These are phyloP conservation scores for Lachancea quebecensis DNA, from an alignment of 805 yeast species.

Conservation along the genomic window DNA sequence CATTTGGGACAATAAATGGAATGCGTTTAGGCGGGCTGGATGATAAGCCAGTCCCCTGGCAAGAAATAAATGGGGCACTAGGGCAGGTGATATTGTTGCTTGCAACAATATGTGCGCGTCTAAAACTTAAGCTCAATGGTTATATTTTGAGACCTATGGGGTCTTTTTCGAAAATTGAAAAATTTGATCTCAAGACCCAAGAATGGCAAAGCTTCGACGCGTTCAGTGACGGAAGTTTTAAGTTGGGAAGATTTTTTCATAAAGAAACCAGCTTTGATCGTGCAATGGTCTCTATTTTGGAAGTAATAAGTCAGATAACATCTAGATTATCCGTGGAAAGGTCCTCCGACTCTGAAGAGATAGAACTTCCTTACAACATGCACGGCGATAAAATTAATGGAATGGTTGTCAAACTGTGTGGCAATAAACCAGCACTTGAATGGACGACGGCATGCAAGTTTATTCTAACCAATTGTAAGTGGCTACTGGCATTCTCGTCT, in stretches of 20 bases:
- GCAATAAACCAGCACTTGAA: constrained; percentile 56
- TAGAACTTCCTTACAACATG: constrained; percentile 71
- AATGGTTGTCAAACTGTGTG: constrained; percentile 60
- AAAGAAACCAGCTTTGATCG: constrained; percentile 72
- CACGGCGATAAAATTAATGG: constrained; percentile 70
- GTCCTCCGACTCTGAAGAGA: constrained; percentile 17
- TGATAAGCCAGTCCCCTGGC: constrained; percentile 67
- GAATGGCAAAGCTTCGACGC: constrained; percentile 45
- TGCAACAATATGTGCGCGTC: constrained; percentile 52
- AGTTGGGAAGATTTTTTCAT: constrained; percentile 52
- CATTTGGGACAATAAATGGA: constrained; percentile 83
- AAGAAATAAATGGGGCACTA: constrained; percentile 84
- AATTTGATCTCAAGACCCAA: constrained; percentile 33
- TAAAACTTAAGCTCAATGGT: constrained; percentile 47
- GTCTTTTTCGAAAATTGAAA: constrained; percentile 63
- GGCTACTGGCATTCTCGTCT: constrained; percentile 79
- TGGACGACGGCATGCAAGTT: constrained; percentile 91
- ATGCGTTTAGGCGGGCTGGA: constrained; percentile 68
- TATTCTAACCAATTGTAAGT: constrained; percentile 69
- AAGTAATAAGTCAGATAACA: constrained; percentile 22
- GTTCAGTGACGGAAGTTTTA: constrained; percentile 68
- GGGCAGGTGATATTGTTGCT: constrained; percentile 75
- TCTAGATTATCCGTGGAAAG: constrained; percentile 25
- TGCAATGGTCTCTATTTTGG: constrained; percentile 73
- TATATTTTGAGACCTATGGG: constrained; percentile 78